Percentiles rank a stretch among this genome's conserved stretches.
phyloP scores from a whole-genome alignment of 2,329 filamentous ascomycete genomes.

The Ascochyta clinopodiicola region DNA sequence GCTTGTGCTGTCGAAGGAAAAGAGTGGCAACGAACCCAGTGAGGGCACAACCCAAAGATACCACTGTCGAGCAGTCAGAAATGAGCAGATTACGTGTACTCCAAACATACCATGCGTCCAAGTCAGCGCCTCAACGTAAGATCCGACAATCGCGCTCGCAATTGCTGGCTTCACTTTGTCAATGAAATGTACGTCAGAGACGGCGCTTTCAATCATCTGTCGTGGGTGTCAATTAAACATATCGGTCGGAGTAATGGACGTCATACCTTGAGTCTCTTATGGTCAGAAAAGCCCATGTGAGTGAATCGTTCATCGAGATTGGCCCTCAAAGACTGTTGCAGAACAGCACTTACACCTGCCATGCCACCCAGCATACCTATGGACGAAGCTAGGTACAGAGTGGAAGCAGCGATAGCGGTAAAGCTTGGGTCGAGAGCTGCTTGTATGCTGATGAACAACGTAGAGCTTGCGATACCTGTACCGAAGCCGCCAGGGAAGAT shows the following conservation, averaged over 20 bases:
- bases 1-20: slow-evolving; percentile 28
- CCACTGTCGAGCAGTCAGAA: slow-evolving; percentile 17
- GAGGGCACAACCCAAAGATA: slow-evolving; percentile 26
- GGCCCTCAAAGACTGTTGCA: slow-evolving; percentile 28
- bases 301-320: slow-evolving; percentile 23
- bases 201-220: slow-evolving; percentile 28
- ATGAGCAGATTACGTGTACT: background rate
- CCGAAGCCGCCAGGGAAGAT: slow-evolving; percentile 39
- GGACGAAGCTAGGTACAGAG: slow-evolving; percentile 27
- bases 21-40: slow-evolving; percentile 26
- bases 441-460: slow-evolving; percentile 36
- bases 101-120: slow-evolving; percentile 31
- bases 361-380: slow-evolving; percentile 32
- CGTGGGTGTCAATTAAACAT: background rate
- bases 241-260: no score
- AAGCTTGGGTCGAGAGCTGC: slow-evolving; percentile 28
- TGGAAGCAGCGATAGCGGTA: slow-evolving; percentile 29
- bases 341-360: slow-evolving; percentile 31
- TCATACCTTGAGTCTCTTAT: slow-evolving; percentile 13
- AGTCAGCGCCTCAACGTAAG: slow-evolving; percentile 32
- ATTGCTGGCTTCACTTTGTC: slow-evolving; percentile 23
- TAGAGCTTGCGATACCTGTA: slow-evolving; percentile 32
- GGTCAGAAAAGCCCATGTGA: slow-evolving; percentile 12
- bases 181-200: slow-evolving; percentile 29
- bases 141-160: slow-evolving; percentile 19